Percentiles rank a stretch among this genome's conserved stretches.
phyloP scores from a whole-genome alignment of 306 rosid genomes.

The Hippophae gyantsensis region DNA sequence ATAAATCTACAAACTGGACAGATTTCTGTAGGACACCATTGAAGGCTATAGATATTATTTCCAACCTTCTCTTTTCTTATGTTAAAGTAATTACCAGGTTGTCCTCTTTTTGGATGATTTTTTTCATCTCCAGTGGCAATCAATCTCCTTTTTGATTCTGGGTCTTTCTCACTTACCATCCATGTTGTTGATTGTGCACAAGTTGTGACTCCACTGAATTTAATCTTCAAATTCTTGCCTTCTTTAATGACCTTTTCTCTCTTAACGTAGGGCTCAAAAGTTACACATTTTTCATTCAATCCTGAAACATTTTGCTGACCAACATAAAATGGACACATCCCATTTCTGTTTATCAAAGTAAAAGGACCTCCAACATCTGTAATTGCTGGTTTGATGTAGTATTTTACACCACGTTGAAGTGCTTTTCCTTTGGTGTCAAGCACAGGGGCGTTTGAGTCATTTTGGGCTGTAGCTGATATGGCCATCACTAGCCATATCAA shows the following conservation, averaged over 20 bases:
- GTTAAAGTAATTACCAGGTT: slow-evolving; percentile 20
- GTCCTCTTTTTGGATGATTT: neutral
- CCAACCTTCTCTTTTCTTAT: neutral
- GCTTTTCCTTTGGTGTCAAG: slow-evolving; percentile 41
- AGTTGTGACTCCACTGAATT: slow-evolving; percentile 18
- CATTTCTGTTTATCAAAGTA: slow-evolving; percentile 28
- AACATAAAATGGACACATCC: slow-evolving; percentile 28
- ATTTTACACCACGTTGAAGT: slow-evolving; percentile 26
- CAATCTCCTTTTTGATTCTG: slow-evolving; percentile 28
- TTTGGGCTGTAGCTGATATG: slow-evolving; percentile 18
- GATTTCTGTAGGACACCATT: slow-evolving; percentile 46
- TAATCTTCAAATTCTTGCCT: slow-evolving; percentile 26
- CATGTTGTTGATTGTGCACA: slow-evolving; percentile 31
- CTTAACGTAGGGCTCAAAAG: slow-evolving; percentile 30
- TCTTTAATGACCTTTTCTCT: slow-evolving; percentile 25
- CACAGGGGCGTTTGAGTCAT: slow-evolving; percentile 12
- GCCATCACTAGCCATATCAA: slow-evolving; percentile 24
- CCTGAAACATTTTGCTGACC: slow-evolving; percentile 37
- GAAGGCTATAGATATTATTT: slow-evolving; percentile 23
- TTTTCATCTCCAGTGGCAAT: slow-evolving; percentile 5
- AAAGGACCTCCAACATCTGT: slow-evolving; percentile 45
- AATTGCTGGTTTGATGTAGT: slow-evolving; percentile 53
- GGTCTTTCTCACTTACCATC: slow-evolving; percentile 23
- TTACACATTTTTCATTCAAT: slow-evolving; percentile 18
- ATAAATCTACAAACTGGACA: slow-evolving; percentile 33